These are phyloP conservation scores for Scytalidium lignicola DNA, from an alignment of 2,329 filamentous ascomycete species.

Conservation along the genomic window DNA sequence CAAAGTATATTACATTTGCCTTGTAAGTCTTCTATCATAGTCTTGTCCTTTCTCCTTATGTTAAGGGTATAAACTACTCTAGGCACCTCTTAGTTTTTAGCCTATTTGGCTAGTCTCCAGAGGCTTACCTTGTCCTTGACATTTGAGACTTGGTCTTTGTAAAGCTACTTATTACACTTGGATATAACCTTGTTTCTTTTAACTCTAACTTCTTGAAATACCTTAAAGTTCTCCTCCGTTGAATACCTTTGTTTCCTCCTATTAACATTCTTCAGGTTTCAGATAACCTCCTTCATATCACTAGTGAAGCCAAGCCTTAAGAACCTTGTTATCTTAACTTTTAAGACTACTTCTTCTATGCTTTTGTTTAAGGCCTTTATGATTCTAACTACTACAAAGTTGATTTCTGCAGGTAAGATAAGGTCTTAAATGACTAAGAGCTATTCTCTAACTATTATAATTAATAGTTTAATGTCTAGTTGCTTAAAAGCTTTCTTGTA, in stretches of 20 bases:
- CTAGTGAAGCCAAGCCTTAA: background rate
- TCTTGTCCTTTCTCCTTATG: background rate
- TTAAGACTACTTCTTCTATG: no score
- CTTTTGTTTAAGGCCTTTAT: no score
- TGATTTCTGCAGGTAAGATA: no score
- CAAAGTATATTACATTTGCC: constrained; percentile 13
- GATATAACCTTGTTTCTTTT: background rate
- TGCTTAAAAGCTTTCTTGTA: background rate
- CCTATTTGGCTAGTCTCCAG: constrained; percentile 13
- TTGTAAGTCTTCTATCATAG: constrained; percentile 12
- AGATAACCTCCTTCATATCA: background rate
- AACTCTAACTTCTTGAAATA: background rate
- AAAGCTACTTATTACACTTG: no score
- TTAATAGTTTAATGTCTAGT: background rate
- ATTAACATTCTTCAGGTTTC: no score
- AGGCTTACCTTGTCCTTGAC: constrained; percentile 20
- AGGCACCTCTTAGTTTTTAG: constrained; percentile 2
- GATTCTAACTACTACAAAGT: no score
- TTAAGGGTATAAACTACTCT: constrained; percentile 2
- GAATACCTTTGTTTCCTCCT: background rate
- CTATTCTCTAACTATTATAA: no score
- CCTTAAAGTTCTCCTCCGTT: constrained; percentile 2
- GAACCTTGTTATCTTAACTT: no score
- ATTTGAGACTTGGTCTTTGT: constrained; percentile 2
- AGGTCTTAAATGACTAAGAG: no score